Evolutionary conservation across 2,329 filamentous ascomycete genomes (phyloP).

Genomic region (Colletotrichum cordylinicola): DNA sequence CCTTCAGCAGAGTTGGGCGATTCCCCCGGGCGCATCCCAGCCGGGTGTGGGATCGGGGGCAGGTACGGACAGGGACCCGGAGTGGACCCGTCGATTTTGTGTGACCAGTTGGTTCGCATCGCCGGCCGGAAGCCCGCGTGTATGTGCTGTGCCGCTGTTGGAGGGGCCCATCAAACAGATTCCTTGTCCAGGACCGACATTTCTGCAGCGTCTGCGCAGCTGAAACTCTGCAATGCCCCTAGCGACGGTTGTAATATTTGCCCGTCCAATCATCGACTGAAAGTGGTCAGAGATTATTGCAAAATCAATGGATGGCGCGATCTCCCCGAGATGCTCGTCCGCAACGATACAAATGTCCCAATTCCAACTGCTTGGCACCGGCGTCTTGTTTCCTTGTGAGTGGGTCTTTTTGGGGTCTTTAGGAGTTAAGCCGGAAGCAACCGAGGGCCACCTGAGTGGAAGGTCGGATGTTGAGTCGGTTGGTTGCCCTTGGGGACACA

Average conservation of each 20-base stretch:
- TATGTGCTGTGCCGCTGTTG: not conserved
- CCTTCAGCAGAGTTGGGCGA: not conserved
- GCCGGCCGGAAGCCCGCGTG: not conserved
- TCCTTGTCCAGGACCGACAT: not conserved
- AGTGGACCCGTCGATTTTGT: not conserved
- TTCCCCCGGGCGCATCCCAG: not conserved
- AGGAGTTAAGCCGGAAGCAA: not conserved
- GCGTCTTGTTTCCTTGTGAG: not conserved
- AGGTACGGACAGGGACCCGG: not conserved
- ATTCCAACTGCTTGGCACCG: not conserved
- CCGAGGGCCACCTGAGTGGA: not conserved
- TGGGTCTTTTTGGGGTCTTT: not conserved
- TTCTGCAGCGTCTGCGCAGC: not conserved
- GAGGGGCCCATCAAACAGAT: not conserved
- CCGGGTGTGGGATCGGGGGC: not conserved
- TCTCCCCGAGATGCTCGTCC: not conserved
- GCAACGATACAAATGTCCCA: not conserved
- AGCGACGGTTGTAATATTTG: not conserved
- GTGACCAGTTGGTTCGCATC: not conserved
- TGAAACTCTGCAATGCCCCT: not conserved
- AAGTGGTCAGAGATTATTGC: not conserved
- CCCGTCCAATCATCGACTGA: not conserved
- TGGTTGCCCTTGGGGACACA: not conserved
- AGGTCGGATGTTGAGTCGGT: not conserved
- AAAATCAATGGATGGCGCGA: not conserved